Base-by-base conservation (phyloP, 2,329 filamentous ascomycete genomes). In the Aureobasidium mangrovei region DNA sequence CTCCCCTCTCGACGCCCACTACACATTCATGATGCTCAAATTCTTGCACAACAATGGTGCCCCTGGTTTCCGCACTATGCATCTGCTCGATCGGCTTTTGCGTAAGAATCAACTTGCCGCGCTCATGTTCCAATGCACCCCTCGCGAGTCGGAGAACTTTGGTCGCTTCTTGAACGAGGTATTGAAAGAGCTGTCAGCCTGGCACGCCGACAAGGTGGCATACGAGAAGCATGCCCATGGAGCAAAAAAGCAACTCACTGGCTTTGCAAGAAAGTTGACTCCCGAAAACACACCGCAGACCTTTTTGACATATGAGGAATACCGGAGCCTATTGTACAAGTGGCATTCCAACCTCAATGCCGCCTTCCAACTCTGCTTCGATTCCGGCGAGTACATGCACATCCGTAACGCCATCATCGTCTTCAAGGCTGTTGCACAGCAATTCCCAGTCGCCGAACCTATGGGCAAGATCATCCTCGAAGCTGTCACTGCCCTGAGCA, bases 401-500 rank as follows among this genome's bases (percentile, higher is more conserved):
- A 95, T 97, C 66, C 84, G 91, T 54, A 98, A 98, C 67, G 89
- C 90, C 42, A 94, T 97, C 61, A 93, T 86, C 56, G 78, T 97
- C 3, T 76, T 98, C 56, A 94, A 93, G 66, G 79, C 82, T 8
- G 78, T 95, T 45, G 80, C 88, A 27, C 83, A 89, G 48, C 79
- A 83, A 63, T 98, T 95, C 76, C 94, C 93, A 3, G 85, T 84
- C 12, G 82, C 97, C 56, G 89, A 95, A 64, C 93, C 89, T 68
- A 91, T 95, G 78, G 93, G 88, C 33, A 77, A 79, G 32, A 74
- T 78, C 35, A 77, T 86, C 60, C 75, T 88, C 24, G 80, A 83
- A 60, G 77, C 75, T n/a, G 83, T 91, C 55, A 77, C 80, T 26
- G 77, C 79, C 42, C 75, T 86, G 18, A 76, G 73, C 58, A 78